Conservation (phyloP, 306 rosid genomes). For the Phaseolus lunatus region DNA sequence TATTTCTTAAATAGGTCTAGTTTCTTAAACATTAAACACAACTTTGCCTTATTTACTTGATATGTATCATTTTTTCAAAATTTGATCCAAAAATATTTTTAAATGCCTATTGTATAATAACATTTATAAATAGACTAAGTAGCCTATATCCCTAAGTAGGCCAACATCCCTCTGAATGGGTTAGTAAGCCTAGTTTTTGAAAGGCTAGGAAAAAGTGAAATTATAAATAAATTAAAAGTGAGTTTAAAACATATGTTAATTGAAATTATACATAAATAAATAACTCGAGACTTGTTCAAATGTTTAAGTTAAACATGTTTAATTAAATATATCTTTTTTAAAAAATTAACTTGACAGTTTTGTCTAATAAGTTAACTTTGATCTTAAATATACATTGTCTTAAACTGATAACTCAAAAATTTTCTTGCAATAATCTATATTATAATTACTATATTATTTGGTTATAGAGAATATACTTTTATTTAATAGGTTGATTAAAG, state of each 20-base stretch:
- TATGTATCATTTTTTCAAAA: neutral
- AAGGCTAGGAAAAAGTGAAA: neutral
- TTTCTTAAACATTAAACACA: neutral
- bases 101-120: neutral
- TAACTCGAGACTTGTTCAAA: neutral
- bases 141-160: neutral
- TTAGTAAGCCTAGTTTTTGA: neutral
- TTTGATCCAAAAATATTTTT: neutral
- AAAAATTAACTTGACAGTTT: neutral
- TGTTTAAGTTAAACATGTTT: neutral
- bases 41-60: neutral
- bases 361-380: neutral
- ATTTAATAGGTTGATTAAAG: too few species aligned
- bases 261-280: neutral
- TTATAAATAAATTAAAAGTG: neutral
- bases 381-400: neutral
- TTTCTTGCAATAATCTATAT: too few species aligned
- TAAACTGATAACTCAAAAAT: too few species aligned
- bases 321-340: neutral
- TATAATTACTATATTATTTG: too few species aligned
- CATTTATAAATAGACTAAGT: neutral
- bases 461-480: too few species aligned
- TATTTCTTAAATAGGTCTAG: neutral
- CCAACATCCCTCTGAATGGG: neutral
- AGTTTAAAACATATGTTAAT: neutral